Conservation (phyloP, 2,329 filamentous ascomycete genomes). For the Macrophomina tecta region DNA sequence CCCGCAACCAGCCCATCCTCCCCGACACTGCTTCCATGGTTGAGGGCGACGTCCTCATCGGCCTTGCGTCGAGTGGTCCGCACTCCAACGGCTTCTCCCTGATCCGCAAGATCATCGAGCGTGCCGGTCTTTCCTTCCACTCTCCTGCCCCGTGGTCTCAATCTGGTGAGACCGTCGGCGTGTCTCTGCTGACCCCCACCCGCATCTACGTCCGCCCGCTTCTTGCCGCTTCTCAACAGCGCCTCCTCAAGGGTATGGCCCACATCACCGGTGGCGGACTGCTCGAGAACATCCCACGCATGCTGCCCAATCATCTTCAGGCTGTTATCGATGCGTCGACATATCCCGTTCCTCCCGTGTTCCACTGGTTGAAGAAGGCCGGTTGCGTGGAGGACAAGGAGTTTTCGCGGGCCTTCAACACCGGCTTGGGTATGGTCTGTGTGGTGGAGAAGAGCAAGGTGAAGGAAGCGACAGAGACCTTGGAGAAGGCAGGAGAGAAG, state of each 20-base stretch:
- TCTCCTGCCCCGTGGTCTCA: constrained; percentile 77
- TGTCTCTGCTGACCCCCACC: constrained; percentile 84
- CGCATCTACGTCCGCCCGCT: constrained; percentile 90
- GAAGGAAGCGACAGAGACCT: constrained; percentile 62
- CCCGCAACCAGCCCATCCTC: constrained; percentile 68
- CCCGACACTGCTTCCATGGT: constrained; percentile 78
- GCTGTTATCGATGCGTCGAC: constrained; percentile 78
- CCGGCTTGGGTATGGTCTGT: constrained; percentile 90
- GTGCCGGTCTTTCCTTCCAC: constrained; percentile 72
- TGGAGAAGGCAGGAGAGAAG: constrained; percentile 74
- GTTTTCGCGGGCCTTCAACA: constrained; percentile 94
- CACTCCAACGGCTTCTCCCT: constrained; percentile 98
- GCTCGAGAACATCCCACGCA: constrained; percentile 90
- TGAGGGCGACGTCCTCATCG: constrained; percentile 83
- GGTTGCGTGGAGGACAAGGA: constrained; percentile 76
- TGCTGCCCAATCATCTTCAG: constrained; percentile 79
- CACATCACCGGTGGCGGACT: constrained; percentile 97
- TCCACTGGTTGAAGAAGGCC: constrained; percentile 81
- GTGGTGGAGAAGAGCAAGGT: constrained; percentile 73
- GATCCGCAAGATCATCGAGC: constrained; percentile 85
- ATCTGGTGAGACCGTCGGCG: constrained; percentile 66
- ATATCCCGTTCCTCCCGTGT: constrained; percentile 80
- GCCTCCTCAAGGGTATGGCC: constrained; percentile 85
- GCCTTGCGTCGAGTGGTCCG: constrained; percentile 81
- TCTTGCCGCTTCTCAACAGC: constrained; percentile 66